A percentile compares a stretch with the other conserved stretches of the same genome.
Conservation (phyloP, 345 rosid genomes). For the Clarkia xantiana region DNA sequence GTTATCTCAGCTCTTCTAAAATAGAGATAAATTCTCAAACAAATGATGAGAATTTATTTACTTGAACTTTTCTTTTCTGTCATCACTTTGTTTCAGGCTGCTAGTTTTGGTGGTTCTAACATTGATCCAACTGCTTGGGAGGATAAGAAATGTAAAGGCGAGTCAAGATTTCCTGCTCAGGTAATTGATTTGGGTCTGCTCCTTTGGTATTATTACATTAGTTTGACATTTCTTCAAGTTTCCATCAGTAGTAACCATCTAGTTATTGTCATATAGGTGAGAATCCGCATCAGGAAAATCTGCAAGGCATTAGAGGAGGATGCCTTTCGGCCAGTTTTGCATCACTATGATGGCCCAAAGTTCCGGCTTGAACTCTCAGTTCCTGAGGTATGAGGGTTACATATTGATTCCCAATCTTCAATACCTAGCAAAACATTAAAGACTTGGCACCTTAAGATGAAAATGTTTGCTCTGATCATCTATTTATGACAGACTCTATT, state of each 20-base stretch:
- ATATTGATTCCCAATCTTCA: not conserved
- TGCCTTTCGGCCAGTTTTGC: constrained; percentile 89
- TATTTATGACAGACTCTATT: no score
- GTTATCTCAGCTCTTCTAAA: no score
- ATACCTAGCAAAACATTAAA: not conserved
- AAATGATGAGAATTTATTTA: no score
- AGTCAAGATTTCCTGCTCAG: constrained; percentile 98
- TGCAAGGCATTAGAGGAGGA: constrained; percentile 98
- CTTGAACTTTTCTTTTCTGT: constrained; percentile 1
- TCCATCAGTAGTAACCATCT: not conserved
- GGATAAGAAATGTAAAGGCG: constrained; percentile 97
- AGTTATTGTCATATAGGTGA: constrained; percentile 32
- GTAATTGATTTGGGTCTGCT: constrained; percentile 14
- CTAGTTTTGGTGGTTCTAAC: constrained; percentile 91
- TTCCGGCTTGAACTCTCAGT: constrained; percentile 91
- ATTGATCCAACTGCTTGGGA: constrained; percentile 99
- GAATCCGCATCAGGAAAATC: constrained; percentile 64
- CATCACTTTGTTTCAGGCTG: constrained; percentile 38
- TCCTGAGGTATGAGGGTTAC: constrained; percentile 61
- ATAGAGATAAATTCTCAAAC: no score
- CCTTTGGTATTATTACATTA: not conserved
- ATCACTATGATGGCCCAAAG: constrained; percentile 97
- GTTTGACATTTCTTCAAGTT: not conserved
- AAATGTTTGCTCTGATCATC: no score
- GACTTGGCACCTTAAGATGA: no score